Percentiles rank a stretch among this genome's conserved stretches.
Conservation (phyloP, 352 stramenopile species). For the Pythium guiyangense region DNA sequence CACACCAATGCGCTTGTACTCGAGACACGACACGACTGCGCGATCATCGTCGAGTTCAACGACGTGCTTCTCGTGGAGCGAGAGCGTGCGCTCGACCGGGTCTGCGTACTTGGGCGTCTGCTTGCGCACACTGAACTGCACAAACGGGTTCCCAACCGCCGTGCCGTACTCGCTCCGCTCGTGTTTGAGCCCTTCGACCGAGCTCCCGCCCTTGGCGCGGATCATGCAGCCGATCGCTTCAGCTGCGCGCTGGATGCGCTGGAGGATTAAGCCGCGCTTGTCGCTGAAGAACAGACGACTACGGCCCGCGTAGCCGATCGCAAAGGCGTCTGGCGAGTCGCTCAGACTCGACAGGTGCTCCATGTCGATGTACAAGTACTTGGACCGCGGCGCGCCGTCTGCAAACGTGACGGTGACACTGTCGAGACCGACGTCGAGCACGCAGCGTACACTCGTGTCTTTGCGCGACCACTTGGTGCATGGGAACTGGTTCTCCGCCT, state of each 20-base stretch:
- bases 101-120: constrained; percentile 56
- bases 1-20: constrained; percentile 67
- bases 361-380: constrained; percentile 81
- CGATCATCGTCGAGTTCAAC: constrained; percentile 55
- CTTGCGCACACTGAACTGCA: constrained; percentile 71
- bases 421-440: constrained; percentile 59
- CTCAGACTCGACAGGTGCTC: constrained; percentile 54
- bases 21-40: constrained; percentile 50
- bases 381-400: constrained; percentile 50
- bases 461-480: constrained; percentile 68
- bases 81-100: constrained; percentile 45
- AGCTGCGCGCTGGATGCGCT: constrained; percentile 49
- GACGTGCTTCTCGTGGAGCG: constrained; percentile 63
- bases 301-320: constrained; percentile 60
- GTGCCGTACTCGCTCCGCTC: constrained; percentile 41
- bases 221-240: constrained; percentile 56
- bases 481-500: constrained; percentile 34
- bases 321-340: constrained; percentile 56
- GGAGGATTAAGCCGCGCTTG: constrained; percentile 43
- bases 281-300: constrained; percentile 72
- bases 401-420: constrained; percentile 36
- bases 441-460: constrained; percentile 32
- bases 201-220: constrained; percentile 28
- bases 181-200: constrained; percentile 35
- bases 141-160: constrained; percentile 49